Conservation (phyloP, 2,329 filamentous ascomycete species). For the Fusarium liriodendri region DNA sequence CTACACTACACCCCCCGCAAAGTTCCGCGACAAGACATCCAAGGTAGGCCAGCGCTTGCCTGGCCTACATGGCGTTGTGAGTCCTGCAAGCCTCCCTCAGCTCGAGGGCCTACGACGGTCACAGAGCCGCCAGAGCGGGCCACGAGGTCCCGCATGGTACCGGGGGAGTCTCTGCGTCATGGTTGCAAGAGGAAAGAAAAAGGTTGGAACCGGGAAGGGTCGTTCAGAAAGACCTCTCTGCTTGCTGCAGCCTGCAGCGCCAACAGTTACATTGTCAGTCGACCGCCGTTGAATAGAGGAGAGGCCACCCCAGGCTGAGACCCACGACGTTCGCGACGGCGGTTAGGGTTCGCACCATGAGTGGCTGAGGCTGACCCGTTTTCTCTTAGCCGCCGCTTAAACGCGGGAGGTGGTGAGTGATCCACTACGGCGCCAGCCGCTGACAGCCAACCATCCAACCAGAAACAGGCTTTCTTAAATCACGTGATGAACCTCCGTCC, state of each 20-base stretch:
- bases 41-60: conserved; percentile 34
- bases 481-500: conserved; percentile 25
- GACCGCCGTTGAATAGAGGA: conserved; percentile 12
- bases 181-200: background rate
- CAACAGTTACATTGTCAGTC: background rate
- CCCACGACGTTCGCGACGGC: conserved; percentile 36
- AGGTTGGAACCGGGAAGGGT: conserved; percentile 8
- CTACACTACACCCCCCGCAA: conserved; percentile 22
- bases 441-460: conserved; percentile 31
- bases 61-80: conserved; percentile 19
- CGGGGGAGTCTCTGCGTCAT: conserved; percentile 25
- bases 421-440: conserved; percentile 22
- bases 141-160: background rate
- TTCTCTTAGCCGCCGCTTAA: conserved; percentile 24
- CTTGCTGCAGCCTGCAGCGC: background rate
- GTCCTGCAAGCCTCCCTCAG: conserved; percentile 40
- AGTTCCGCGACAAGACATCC: conserved; percentile 11
- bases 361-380: conserved; percentile 32
- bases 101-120: conserved; percentile 12
- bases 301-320: conserved; percentile 4
- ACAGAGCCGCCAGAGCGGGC: conserved; percentile 35
- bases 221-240: background rate
- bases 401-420: conserved; percentile 20
- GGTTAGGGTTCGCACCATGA: conserved; percentile 39
- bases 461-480: background rate